Evolutionary conservation across 2,329 filamentous ascomycete genomes (phyloP), one percentile per base, ranked within the genome.

Genomic region (Orbilia javanica): DNA sequence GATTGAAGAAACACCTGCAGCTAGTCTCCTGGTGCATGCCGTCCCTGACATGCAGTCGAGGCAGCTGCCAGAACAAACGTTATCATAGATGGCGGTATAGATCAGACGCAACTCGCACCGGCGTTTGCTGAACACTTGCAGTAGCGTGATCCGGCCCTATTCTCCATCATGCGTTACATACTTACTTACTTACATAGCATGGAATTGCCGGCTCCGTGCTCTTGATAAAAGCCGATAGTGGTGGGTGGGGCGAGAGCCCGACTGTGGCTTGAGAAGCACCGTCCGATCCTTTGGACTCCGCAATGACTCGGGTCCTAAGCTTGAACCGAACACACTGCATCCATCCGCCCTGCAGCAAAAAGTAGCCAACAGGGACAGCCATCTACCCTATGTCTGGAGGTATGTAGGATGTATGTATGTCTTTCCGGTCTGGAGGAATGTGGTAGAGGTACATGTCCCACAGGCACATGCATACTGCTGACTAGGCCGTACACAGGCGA

Each of bases 381-480:
- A 68, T 60, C 18, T 15, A 25, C 6, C 15, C n/a, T 20, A 20
- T n/a, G n/a, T n/a, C n/a, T n/a, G n/a, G n/a, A n/a, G n/a, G n/a
- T n/a, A n/a, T n/a, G n/a, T n/a, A n/a, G n/a, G n/a, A n/a, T n/a
- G n/a, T n/a, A 36, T 44, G 18, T 36, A 44, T 55, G 48, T 60
- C 15, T 29, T 44, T 42, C 11, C 18, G n/a, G 20, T 60, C 31
- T 22, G 31, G 3, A 39, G 55, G 55, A 60, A 42, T 60, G 34
- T 60, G 55, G 55, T 63, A 65, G 36, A 20, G 57, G 36, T 57
- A 48, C 73, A 66, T 46, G 50, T 64, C 50, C 25, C 39, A 66
- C 72, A 52, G 63, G 64, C 57, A 65, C 53, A 78, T 78, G 74
- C 74, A 67, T 64, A 48, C 63, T 63, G 74, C 74, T 78, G 74